phyloP scores from a whole-genome alignment of 108 stramenopile genomes.

The Conticribra weissflogii region DNA sequence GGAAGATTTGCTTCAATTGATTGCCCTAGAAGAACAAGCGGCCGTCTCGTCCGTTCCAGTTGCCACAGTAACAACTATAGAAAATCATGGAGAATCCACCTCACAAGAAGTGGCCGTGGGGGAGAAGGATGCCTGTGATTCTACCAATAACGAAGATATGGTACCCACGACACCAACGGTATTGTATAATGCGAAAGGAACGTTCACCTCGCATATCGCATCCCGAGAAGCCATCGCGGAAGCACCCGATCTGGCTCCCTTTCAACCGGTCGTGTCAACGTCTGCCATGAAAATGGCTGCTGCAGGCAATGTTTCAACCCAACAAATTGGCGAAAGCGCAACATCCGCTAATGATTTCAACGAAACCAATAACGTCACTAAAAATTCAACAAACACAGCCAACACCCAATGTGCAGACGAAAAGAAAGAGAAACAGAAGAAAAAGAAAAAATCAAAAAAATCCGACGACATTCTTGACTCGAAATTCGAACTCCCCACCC shows the following conservation, averaged over 20 bases:
- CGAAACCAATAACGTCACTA: conserved; percentile 9
- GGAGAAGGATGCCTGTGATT: too few species aligned
- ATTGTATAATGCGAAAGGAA: conserved; percentile 41
- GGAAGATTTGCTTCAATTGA: conserved; percentile 75
- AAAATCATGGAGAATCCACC: too few species aligned
- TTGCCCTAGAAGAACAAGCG: conserved; percentile 55
- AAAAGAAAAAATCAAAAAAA: conserved; percentile 55
- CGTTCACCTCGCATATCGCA: conserved; percentile 24
- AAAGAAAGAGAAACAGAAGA: conserved; percentile 29
- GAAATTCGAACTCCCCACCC: conserved; percentile 72
- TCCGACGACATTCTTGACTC: conserved; percentile 26
- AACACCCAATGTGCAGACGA: too few species aligned
- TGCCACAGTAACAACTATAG: too few species aligned
- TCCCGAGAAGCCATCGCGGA: conserved; percentile 24
- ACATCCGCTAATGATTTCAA: conserved; percentile 8
- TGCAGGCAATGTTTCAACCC: background rate
- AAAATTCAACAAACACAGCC: too few species aligned
- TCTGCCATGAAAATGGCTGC: conserved; percentile 5
- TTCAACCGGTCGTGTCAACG: conserved; percentile 28
- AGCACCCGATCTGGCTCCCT: conserved; percentile 43
- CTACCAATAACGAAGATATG: too few species aligned
- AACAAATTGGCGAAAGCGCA: background rate
- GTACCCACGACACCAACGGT: conserved; percentile 2
- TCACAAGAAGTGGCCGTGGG: too few species aligned
- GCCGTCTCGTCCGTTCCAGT: too few species aligned